phyloP scores from a whole-genome alignment of 2,329 filamentous ascomycete genomes.

The Periconia digitata region DNA sequence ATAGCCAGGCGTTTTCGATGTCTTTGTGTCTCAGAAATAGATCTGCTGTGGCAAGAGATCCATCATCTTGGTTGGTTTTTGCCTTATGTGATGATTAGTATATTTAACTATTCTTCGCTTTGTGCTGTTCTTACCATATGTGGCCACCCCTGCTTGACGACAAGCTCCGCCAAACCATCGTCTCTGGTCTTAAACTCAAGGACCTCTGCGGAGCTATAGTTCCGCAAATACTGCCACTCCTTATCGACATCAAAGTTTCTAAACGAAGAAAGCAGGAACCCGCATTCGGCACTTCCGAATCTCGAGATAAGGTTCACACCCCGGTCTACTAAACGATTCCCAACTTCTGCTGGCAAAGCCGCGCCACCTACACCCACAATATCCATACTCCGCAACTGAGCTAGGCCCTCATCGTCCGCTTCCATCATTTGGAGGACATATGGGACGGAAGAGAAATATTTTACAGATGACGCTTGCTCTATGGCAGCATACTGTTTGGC shows the following conservation, averaged over 20 bases:
- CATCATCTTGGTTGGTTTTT: slow-evolving; percentile 60
- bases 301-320: slow-evolving; percentile 62
- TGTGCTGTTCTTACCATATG: slow-evolving; percentile 43
- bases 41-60: slow-evolving; percentile 65
- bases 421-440: slow-evolving; percentile 90
- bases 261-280: slow-evolving; percentile 65
- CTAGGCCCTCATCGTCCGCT: slow-evolving; percentile 81
- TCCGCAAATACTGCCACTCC: slow-evolving; percentile 64
- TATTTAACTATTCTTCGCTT: not conserved
- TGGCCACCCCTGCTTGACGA: slow-evolving; percentile 61
- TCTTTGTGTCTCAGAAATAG: slow-evolving; percentile 59
- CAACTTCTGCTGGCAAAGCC: slow-evolving; percentile 56
- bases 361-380: slow-evolving; percentile 67
- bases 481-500: slow-evolving; percentile 29
- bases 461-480: slow-evolving; percentile 41
- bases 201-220: slow-evolving; percentile 40
- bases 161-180: slow-evolving; percentile 53
- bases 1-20: slow-evolving; percentile 60
- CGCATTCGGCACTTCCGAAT: slow-evolving; percentile 67
- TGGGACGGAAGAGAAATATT: slow-evolving; percentile 67
- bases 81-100: slow-evolving; percentile 35
- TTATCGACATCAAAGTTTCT: slow-evolving; percentile 56
- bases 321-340: slow-evolving; percentile 54
- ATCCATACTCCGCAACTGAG: slow-evolving; percentile 60
- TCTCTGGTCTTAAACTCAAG: slow-evolving; percentile 52